These are phyloP conservation scores for Pseudofabraea citricarpa DNA, from an alignment of 2,329 filamentous ascomycete species.

Conservation along the genomic window DNA sequence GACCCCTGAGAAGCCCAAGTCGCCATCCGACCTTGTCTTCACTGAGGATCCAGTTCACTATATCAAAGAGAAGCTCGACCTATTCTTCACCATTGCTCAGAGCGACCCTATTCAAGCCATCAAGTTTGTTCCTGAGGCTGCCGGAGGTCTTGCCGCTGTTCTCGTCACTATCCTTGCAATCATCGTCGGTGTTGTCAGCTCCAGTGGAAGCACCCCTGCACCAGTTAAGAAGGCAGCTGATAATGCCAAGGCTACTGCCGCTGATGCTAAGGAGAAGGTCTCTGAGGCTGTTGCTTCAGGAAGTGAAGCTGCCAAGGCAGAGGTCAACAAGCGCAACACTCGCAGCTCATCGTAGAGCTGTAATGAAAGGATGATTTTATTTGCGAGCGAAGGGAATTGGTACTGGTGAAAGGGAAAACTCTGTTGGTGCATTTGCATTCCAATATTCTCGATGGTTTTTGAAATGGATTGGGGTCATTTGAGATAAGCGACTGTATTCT, in stretches of 20 bases:
- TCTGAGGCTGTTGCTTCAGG: constrained; percentile 53
- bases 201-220: constrained; percentile 62
- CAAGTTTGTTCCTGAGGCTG: constrained; percentile 87
- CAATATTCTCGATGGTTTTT: constrained; percentile 6
- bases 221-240: constrained; percentile 69
- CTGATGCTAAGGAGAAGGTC: constrained; percentile 72
- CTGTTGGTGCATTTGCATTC: constrained; percentile 12
- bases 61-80: constrained; percentile 86
- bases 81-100: constrained; percentile 81
- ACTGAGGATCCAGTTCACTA: constrained; percentile 83
- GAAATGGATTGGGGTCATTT: constrained; percentile 8
- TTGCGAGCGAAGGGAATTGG: constrained; percentile 3
- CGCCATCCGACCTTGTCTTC: constrained; percentile 78
- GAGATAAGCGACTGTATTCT: constrained; percentile 19
- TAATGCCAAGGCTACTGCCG: constrained; percentile 64
- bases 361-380: neutral
- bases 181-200: constrained; percentile 60
- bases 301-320: constrained; percentile 68
- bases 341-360: constrained; percentile 22
- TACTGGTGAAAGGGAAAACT: constrained; percentile 4
- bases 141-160: constrained; percentile 70
- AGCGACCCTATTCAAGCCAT: constrained; percentile 76
- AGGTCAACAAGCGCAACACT: constrained; percentile 25
- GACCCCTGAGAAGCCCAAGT: constrained; percentile 53
- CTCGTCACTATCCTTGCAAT: constrained; percentile 66